These are phyloP conservation scores for Paramyrothecium sp. DNA, from an alignment of 2,329 filamentous ascomycete species.

Conservation along the genomic window DNA sequence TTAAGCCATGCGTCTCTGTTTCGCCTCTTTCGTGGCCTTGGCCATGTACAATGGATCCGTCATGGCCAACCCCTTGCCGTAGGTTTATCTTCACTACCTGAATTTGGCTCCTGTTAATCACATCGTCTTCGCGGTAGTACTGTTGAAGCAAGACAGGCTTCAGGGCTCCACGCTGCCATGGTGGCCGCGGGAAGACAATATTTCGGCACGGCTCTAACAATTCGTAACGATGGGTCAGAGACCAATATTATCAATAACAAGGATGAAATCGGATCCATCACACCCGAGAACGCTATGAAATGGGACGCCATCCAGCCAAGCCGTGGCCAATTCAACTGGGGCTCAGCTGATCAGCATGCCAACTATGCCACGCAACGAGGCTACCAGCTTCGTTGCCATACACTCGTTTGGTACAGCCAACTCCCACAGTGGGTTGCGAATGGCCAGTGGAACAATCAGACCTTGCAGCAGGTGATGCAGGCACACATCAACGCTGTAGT, in stretches of 20 bases:
- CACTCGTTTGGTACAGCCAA: constrained; percentile 40
- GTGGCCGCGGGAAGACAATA: constrained; percentile 33
- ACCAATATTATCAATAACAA: constrained; percentile 42
- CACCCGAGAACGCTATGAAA: constrained; percentile 46
- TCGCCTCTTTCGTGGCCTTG: no score
- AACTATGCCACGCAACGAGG: constrained; percentile 39
- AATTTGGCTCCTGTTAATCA: neutral
- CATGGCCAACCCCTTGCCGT: neutral
- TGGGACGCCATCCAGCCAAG: constrained; percentile 58
- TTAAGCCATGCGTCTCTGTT: no score
- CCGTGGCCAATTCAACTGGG: constrained; percentile 53
- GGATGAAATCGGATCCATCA: constrained; percentile 56
- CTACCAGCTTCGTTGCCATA: constrained; percentile 61
- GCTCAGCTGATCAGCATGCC: constrained; percentile 45
- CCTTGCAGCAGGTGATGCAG: constrained; percentile 49
- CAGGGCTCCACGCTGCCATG: constrained; percentile 20
- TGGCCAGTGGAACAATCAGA: constrained; percentile 42
- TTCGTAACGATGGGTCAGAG: constrained; percentile 49
- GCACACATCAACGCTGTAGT: constrained; percentile 49
- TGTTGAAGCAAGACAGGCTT: neutral
- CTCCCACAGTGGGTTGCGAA: constrained; percentile 22
- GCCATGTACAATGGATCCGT: neutral
- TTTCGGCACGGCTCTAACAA: constrained; percentile 59
- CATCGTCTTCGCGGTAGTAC: neutral
- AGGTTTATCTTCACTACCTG: neutral